Evolutionary conservation across 169 alveolate genomes (phyloP), one percentile per base, ranked within the genome.

Genomic region (Plasmodium berghei): DNA sequence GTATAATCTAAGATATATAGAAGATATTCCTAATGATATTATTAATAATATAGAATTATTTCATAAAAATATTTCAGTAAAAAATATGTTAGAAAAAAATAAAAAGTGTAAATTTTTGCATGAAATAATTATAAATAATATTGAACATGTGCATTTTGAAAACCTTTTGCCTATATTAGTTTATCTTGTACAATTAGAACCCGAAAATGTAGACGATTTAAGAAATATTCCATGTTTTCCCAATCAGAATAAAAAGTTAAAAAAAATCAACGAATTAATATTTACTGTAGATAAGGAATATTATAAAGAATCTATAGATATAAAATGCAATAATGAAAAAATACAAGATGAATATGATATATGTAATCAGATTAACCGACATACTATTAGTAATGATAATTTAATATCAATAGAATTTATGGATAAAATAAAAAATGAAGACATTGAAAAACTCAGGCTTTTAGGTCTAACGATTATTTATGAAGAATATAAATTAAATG

Each of bases 401-500:
- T 34, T 69, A 52, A 52, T 83, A 69, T 56, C 48, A 24, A 18
- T 66, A 22, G 58, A 67, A 34, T 69, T 83, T 48, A 62, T 83
- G 28, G 55, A 69, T 14, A 45, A 22, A 22, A 10, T 69, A 20
- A 58, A 59, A 49, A 61, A 66, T 20, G 42, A 83, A 26, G 67
- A 72, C 1, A 24, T 83, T 10, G 73, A 83, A 22, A 69, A 42
- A 48, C 48, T 83, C 48, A 83, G 49, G 18, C n/a, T 16, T 9
- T 40, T 55, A 10, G 90, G 90, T 14, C 72, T 83, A 54, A 66
- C 49, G 20, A 24, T 45, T 26, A 58, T 69, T 22, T 63, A 69
- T 22, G 85, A 83, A 72, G 54, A 54, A 58, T 83, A 70, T 61
- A 83, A 83, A 66, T 48, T 69, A 48, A 83, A 55, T 70, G 85